Percentiles rank a stretch among this genome's conserved stretches.
Conservation (phyloP, 768 basidiomycete species). For the Pholiota microspora region DNA sequence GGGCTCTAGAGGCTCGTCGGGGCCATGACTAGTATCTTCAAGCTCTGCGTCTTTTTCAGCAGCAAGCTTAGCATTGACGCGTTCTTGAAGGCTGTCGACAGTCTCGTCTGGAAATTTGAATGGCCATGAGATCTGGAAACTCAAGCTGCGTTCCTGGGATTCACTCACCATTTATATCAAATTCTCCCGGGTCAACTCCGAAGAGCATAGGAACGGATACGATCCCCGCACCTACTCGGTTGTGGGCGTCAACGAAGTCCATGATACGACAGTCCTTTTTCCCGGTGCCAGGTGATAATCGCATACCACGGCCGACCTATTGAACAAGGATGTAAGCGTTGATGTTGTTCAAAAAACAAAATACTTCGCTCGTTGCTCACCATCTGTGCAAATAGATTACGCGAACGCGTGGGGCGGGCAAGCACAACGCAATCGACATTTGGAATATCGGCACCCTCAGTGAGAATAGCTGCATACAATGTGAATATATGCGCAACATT, state of each 20-base stretch:
- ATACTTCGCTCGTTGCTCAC: constrained; percentile 34
- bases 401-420: constrained; percentile 84
- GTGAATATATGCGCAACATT: background rate
- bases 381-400: constrained; percentile 93
- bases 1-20: background rate
- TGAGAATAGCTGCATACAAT: constrained; percentile 64
- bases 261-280: constrained; percentile 87
- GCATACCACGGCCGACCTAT: constrained; percentile 93
- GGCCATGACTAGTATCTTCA: background rate
- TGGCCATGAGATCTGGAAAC: too few species aligned
- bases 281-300: constrained; percentile 75
- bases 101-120: constrained; percentile 47
- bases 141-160: too few species aligned
- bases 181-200: constrained; percentile 73
- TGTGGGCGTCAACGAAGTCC: constrained; percentile 83
- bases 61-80: constrained; percentile 3
- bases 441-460: constrained; percentile 94
- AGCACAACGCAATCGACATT: constrained; percentile 90
- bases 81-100: constrained; percentile 44
- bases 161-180: constrained; percentile 69
- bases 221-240: constrained; percentile 60
- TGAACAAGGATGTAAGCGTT: background rate
- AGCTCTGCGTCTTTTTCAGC: background rate
- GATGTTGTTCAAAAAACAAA: background rate
- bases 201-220: constrained; percentile 81